Conservation (phyloP, 257 asterid species). For the Plantago ovata region DNA sequence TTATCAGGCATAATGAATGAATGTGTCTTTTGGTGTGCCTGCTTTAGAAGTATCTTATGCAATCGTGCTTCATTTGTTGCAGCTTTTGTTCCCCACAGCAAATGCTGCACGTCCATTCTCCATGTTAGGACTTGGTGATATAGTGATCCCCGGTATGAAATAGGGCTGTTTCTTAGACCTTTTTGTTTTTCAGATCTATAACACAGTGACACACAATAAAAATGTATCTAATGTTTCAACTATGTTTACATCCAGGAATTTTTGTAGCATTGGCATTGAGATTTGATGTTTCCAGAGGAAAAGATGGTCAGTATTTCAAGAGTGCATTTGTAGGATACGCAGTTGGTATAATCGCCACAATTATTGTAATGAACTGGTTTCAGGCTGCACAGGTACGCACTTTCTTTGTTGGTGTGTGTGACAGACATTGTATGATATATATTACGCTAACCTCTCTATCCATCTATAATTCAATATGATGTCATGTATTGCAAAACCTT, state of each 20-base stretch:
- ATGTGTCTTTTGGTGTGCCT: background rate
- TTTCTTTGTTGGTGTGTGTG: background rate
- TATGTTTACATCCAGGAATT: constrained; percentile 57
- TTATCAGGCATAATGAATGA: constrained; percentile 11
- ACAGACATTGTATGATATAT: too few relatives aligned
- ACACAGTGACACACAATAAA: background rate
- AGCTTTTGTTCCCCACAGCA: constrained; percentile 94
- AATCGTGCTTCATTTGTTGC: constrained; percentile 24
- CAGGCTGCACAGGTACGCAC: constrained; percentile 90
- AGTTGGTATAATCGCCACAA: constrained; percentile 68
- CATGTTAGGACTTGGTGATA: constrained; percentile 99
- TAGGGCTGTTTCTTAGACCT: too few relatives aligned
- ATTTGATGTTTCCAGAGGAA: constrained; percentile 90
- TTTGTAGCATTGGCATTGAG: constrained; percentile 95
- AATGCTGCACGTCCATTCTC: constrained; percentile 89
- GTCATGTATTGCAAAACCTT: background rate
- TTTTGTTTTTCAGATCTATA: background rate
- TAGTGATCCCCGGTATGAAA: constrained; percentile 85
- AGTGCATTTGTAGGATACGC: constrained; percentile 87
- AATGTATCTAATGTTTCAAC: background rate
- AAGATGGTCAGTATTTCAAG: constrained; percentile 67
- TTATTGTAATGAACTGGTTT: constrained; percentile 94
- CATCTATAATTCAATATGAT: background rate
- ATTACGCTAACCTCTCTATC: too few relatives aligned
- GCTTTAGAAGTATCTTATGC: constrained; percentile 11